Percentiles rank a stretch among this genome's conserved stretches.
phyloP scores from a whole-genome alignment of 1,284 basidiomycete genomes.

The Singerocomus rubriflavus region DNA sequence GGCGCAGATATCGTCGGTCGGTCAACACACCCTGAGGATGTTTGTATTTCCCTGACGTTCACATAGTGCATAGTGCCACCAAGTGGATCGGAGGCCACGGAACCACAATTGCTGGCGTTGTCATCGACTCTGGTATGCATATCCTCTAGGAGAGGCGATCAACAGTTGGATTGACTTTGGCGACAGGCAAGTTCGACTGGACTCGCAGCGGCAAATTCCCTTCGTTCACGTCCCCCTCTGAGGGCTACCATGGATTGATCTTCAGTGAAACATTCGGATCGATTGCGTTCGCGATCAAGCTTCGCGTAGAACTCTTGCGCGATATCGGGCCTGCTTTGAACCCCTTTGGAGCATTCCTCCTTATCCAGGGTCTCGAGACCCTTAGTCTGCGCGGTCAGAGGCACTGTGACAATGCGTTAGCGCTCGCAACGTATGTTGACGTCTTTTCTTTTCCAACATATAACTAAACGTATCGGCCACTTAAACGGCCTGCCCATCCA shows the following conservation, averaged over 20 bases:
- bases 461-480: no score
- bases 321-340: constrained; percentile 77
- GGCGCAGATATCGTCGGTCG: constrained; percentile 79
- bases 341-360: constrained; percentile 80
- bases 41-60: background rate
- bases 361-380: constrained; percentile 85
- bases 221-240: constrained; percentile 76
- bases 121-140: constrained; percentile 66
- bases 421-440: constrained; percentile 56
- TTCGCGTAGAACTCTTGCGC: constrained; percentile 73
- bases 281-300: constrained; percentile 70
- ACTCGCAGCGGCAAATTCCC: constrained; percentile 73
- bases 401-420: constrained; percentile 74
- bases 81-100: constrained; percentile 61
- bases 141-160: background rate
- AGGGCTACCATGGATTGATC: constrained; percentile 80
- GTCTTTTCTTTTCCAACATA: background rate
- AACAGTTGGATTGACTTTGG: background rate
- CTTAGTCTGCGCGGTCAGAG: constrained; percentile 76
- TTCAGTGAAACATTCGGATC: constrained; percentile 76
- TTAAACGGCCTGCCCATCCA: constrained; percentile 2
- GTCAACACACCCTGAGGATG: constrained; percentile 14
- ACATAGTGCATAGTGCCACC: constrained; percentile 75
- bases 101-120: constrained; percentile 82
- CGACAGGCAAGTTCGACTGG: constrained; percentile 83